These are phyloP conservation scores for Rhodotorula taiwanensis DNA, from an alignment of 768 basidiomycete genomes.

Conservation along the genomic window DNA sequence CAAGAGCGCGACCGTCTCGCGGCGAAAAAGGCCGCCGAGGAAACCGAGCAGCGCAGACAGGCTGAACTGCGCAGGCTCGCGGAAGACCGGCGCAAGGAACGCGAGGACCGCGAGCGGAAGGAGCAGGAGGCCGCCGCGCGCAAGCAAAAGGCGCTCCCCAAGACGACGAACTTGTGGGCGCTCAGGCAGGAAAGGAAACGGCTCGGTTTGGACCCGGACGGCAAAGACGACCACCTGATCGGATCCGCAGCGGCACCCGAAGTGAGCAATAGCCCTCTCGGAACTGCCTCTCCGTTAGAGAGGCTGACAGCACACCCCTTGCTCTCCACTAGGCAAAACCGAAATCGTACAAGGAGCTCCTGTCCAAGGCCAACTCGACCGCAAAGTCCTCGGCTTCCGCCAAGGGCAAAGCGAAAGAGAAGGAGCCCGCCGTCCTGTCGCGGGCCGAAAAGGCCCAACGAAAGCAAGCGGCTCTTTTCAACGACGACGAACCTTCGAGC, in stretches of 20 bases:
- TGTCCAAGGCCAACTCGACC: not conserved
- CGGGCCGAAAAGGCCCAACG: conserved; percentile 20
- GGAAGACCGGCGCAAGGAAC: conserved; percentile 3
- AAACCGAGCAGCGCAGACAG: conserved; percentile 4
- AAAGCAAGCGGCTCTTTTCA: conserved; percentile 25
- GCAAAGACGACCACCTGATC: conserved; percentile 31
- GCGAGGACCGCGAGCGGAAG: conserved; percentile 22
- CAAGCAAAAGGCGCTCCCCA: conserved; percentile 18
- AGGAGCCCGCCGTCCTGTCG: conserved; percentile 4
- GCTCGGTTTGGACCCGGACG: conserved; percentile 31
- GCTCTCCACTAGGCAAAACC: not conserved
- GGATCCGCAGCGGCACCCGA: not conserved
- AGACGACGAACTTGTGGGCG: conserved; percentile 30
- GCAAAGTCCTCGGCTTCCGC: not conserved
- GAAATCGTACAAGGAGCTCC: not conserved
- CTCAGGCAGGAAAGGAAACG: conserved; percentile 33
- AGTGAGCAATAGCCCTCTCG: not conserved
- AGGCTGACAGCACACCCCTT: not conserved
- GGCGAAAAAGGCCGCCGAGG: conserved; percentile 9
- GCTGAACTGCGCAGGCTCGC: conserved; percentile 3
- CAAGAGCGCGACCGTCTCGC: conserved; percentile 15
- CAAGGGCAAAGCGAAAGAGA: conserved; percentile 16
- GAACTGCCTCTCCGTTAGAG: no score
- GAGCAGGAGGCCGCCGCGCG: not conserved
- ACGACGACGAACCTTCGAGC: conserved; percentile 29